Evolutionary conservation across 2,329 filamentous ascomycete genomes (phyloP).

Genomic region (Ceratocystis diversiconidia): DNA sequence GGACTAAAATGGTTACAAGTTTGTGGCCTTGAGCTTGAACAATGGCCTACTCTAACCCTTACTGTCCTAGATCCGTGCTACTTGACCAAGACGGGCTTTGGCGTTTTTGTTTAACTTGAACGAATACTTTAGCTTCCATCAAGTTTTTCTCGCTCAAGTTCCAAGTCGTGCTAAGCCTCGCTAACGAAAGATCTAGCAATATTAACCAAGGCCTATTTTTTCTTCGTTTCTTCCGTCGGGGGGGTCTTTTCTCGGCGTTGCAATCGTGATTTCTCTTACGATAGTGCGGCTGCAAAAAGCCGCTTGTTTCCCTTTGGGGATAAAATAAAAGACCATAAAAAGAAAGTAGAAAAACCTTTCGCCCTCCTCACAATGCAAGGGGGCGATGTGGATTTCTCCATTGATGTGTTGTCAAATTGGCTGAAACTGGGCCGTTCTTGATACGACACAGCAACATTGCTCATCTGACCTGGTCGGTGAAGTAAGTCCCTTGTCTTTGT

Average conservation of each 20-base stretch:
- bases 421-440: constrained; percentile 5
- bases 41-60: neutral
- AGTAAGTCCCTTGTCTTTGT: neutral
- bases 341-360: neutral
- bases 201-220: neutral
- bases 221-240: neutral
- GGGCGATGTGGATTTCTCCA: neutral
- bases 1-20: neutral
- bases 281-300: constrained; percentile 4
- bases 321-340: neutral
- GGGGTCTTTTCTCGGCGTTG: neutral
- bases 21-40: neutral
- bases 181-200: neutral
- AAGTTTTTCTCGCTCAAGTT: neutral
- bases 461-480: neutral
- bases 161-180: neutral
- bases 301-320: constrained; percentile 1
- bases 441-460: neutral
- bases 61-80: neutral
- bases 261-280: neutral
- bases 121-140: neutral
- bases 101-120: neutral
- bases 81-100: neutral
- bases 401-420: constrained; percentile 6
- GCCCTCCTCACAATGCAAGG: neutral